Evolutionary conservation across 1,284 basidiomycete species (phyloP).

Genomic region (Ceratobasidium sp.): DNA sequence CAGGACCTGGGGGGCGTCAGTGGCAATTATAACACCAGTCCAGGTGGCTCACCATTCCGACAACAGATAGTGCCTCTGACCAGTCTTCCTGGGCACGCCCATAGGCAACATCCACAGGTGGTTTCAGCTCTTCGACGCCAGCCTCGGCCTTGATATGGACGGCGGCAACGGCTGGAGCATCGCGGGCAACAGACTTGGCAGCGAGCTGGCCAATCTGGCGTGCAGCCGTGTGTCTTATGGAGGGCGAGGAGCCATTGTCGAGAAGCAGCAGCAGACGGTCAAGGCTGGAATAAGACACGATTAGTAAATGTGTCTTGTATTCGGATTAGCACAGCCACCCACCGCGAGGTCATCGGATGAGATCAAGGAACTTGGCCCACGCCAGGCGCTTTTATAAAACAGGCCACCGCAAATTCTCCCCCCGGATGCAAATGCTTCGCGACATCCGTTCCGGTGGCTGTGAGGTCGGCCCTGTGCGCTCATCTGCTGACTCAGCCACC

Average conservation of each 20-base stretch:
- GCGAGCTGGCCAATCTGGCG: slow-evolving; percentile 93
- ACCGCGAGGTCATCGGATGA: slow-evolving; percentile 41
- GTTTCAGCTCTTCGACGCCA: slow-evolving; percentile 54
- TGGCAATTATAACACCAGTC: not conserved
- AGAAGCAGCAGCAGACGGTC: slow-evolving; percentile 91
- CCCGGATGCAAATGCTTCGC: slow-evolving; percentile 11
- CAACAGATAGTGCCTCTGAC: slow-evolving; percentile 83
- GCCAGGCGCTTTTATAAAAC: slow-evolving; percentile 37
- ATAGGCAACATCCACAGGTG: slow-evolving; percentile 43
- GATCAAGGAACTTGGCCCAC: slow-evolving; percentile 19
- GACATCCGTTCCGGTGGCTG: slow-evolving; percentile 18
- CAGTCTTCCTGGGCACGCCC: slow-evolving; percentile 73
- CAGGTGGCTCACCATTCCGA: slow-evolving; percentile 69
- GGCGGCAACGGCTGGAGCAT: slow-evolving; percentile 65
- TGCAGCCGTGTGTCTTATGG: slow-evolving; percentile 88
- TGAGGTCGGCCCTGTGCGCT: slow-evolving; percentile 18
- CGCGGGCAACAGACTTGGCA: slow-evolving; percentile 79
- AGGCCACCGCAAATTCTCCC: slow-evolving; percentile 21
- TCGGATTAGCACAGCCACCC: slow-evolving; percentile 39
- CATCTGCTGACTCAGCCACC: not conserved
- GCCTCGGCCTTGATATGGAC: slow-evolving; percentile 59
- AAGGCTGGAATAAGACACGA: slow-evolving; percentile 64
- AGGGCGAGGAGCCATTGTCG: slow-evolving; percentile 87
- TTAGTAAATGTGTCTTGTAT: slow-evolving; percentile 8
- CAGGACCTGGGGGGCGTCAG: slow-evolving; percentile 67